Evolutionary conservation across 1,139 yeast genomes (phyloP).

Genomic region (Blastobotrys apis): DNA sequence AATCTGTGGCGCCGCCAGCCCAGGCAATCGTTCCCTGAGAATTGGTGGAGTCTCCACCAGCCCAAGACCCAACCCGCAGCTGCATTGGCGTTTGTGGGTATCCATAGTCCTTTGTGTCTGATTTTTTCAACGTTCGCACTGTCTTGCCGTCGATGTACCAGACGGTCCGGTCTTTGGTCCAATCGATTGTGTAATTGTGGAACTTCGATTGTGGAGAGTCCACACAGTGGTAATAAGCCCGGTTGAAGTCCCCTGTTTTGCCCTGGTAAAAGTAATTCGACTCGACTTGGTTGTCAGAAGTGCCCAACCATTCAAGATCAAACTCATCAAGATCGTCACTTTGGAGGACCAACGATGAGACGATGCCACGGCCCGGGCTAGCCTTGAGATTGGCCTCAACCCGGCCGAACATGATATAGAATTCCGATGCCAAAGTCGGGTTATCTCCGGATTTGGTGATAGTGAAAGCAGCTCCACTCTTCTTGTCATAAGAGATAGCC

Average conservation of each 20-base stretch:
- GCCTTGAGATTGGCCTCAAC: constrained; percentile 68
- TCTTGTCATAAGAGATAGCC: constrained; percentile 30
- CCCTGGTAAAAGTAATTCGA: constrained; percentile 81
- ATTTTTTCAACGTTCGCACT: constrained; percentile 48
- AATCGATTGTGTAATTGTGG: constrained; percentile 78
- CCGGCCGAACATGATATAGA: constrained; percentile 82
- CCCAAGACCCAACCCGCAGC: constrained; percentile 70
- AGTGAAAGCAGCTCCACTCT: constrained; percentile 59
- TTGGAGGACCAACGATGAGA: constrained; percentile 74
- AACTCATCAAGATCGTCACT: constrained; percentile 84
- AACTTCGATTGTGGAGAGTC: constrained; percentile 50
- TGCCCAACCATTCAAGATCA: constrained; percentile 80
- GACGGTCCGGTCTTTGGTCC: constrained; percentile 57
- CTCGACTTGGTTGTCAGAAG: constrained; percentile 66
- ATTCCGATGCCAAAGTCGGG: constrained; percentile 70
- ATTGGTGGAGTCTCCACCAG: constrained; percentile 71
- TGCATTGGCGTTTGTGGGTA: constrained; percentile 79
- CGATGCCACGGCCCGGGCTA: constrained; percentile 69
- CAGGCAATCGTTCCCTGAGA: constrained; percentile 68
- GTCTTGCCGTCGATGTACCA: constrained; percentile 58
- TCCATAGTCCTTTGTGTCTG: constrained; percentile 44
- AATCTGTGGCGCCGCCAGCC: constrained; percentile 87
- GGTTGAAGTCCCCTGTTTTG: constrained; percentile 62
- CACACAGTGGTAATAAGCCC: constrained; percentile 68
- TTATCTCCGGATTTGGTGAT: constrained; percentile 62